A percentile compares a stretch with the other conserved stretches of the same genome.
These are phyloP conservation scores for Pyrenophora seminiperda DNA, from an alignment of 2,329 filamentous ascomycete genomes.

Conservation along the genomic window DNA sequence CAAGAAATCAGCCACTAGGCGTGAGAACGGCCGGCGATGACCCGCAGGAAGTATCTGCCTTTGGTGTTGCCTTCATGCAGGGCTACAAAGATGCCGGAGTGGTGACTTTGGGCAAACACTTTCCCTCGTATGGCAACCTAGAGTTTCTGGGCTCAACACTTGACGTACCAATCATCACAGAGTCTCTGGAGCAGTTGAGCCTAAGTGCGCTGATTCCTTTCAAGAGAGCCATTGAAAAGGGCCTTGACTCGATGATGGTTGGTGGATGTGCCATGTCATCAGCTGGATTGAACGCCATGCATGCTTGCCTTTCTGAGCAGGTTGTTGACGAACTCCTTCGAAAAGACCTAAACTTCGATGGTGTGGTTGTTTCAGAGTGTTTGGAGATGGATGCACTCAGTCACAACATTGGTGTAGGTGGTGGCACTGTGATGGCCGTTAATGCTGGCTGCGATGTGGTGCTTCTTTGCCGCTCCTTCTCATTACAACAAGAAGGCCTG, in stretches of 20 bases:
- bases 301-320: conserved; percentile 90
- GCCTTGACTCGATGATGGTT: conserved; percentile 93
- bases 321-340: conserved; percentile 88
- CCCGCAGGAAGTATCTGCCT: conserved; percentile 91
- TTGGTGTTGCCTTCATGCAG: conserved; percentile 86
- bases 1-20: conserved; percentile 85
- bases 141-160: conserved; percentile 90
- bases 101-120: conserved; percentile 92
- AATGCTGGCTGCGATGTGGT: conserved; percentile 94
- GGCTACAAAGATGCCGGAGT: conserved; percentile 91
- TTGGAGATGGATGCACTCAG: conserved; percentile 96
- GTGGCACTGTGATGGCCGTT: conserved; percentile 95
- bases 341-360: conserved; percentile 86
- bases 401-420: conserved; percentile 95
- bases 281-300: conserved; percentile 89
- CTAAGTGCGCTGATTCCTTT: conserved; percentile 92
- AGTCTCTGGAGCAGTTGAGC: conserved; percentile 89
- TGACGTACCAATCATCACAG: conserved; percentile 93
- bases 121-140: conserved; percentile 92
- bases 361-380: conserved; percentile 93
- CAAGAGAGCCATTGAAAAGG: conserved; percentile 83
- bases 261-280: conserved; percentile 93
- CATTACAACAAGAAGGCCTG: conserved; percentile 89
- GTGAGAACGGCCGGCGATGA: conserved; percentile 91
- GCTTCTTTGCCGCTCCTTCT: conserved; percentile 83